A percentile compares a stretch with the other conserved stretches of the same genome.
These are phyloP conservation scores for Malania oleifera DNA, from an alignment of 164 flowering plant species.

Conservation along the genomic window DNA sequence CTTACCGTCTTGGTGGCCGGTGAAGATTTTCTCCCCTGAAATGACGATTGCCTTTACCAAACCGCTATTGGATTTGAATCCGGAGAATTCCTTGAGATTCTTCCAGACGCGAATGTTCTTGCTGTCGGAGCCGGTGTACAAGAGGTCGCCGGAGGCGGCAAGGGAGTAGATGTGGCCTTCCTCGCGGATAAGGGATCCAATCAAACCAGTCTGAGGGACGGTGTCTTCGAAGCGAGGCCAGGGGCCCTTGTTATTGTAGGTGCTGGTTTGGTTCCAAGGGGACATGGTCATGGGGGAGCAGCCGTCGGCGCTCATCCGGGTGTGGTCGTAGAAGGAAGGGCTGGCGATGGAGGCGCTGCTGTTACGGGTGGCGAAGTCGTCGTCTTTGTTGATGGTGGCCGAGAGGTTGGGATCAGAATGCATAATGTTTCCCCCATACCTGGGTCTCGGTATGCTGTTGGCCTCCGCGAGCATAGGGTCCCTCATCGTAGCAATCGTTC, in stretches of 20 bases:
- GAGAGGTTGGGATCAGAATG: slow-evolving; percentile 34
- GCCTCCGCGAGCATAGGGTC: slow-evolving; percentile 15
- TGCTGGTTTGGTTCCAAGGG: slow-evolving; percentile 48
- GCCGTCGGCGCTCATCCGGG: slow-evolving; percentile 37
- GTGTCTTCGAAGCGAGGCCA: slow-evolving; percentile 33
- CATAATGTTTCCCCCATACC: slow-evolving; percentile 3
- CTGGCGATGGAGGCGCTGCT: slow-evolving; percentile 27
- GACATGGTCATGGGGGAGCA: slow-evolving; percentile 61
- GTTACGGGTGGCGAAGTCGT: slow-evolving; percentile 17
- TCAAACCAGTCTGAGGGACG: slow-evolving; percentile 33
- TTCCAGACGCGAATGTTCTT: slow-evolving; percentile 93
- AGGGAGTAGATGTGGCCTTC: slow-evolving; percentile 84
- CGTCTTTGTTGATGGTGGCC: slow-evolving; percentile 4
- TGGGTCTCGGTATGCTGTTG: slow-evolving; percentile 15
- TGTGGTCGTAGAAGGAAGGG: slow-evolving; percentile 17
- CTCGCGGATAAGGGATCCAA: slow-evolving; percentile 76
- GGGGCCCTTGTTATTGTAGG: slow-evolving; percentile 18
- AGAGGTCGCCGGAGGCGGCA: slow-evolving; percentile 54
- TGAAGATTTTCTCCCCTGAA: slow-evolving; percentile 63
- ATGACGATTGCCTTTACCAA: slow-evolving; percentile 75
- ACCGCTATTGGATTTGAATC: slow-evolving; percentile 77
- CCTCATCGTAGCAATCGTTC: slow-evolving; percentile 9
- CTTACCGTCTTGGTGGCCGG: slow-evolving; percentile 92
- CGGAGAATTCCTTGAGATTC: slow-evolving; percentile 55
- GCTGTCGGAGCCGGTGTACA: slow-evolving; percentile 94